Evolutionary conservation across 768 basidiomycete species (phyloP), one percentile per base, ranked within the genome.

Genomic region (Mycena filopes): DNA sequence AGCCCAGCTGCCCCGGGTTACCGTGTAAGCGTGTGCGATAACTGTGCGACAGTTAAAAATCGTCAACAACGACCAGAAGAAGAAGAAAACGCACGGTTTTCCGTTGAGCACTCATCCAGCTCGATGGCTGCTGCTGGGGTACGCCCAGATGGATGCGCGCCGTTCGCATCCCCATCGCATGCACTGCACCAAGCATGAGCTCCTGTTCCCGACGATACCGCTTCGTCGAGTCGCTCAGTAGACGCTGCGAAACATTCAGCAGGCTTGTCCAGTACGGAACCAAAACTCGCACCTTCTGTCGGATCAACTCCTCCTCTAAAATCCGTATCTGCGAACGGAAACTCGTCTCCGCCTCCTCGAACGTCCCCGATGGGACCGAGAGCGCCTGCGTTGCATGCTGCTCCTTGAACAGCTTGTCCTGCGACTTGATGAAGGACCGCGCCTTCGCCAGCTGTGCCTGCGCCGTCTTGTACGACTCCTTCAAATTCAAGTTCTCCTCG

Each of bases 371-470:
- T 36, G 81, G 72, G 49, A 77, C 76, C 58, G 78, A 71, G 23
- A 80, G 81, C 31, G 79, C 80, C 69, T 83, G 84, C 54, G 87
- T 86, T 6, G 89, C 87, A 53, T 90, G 89, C 72, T 91, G 90
- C 72, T 94, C 92, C 69, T 91, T 92, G 79, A 96, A 91, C 29
- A 95, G 82, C 68, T 92, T 92, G 78, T 98, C 95, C 76, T 97
- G 96, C 33, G 89, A 85, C 75, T 94, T 95, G 81, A 98, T 95
- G 77, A 97, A 96, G 93, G 85, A 82, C 71, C 89, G 90, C 6
- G 95, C 94, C 75, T 95, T 95, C 65, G 80, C 74, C 45, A 98
- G 82, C 75, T 95, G 95, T 66, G 94, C 92, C 60, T 88, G 86
- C 0, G 83, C 75, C 1, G 87, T 89, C 80, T 90, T 94, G 62